A percentile compares a stretch with the other conserved stretches of the same genome.
Evolutionary conservation across 495 filamentous ascomycete genomes (phyloP).

Genomic region (Talaromyces thailandensis): DNA sequence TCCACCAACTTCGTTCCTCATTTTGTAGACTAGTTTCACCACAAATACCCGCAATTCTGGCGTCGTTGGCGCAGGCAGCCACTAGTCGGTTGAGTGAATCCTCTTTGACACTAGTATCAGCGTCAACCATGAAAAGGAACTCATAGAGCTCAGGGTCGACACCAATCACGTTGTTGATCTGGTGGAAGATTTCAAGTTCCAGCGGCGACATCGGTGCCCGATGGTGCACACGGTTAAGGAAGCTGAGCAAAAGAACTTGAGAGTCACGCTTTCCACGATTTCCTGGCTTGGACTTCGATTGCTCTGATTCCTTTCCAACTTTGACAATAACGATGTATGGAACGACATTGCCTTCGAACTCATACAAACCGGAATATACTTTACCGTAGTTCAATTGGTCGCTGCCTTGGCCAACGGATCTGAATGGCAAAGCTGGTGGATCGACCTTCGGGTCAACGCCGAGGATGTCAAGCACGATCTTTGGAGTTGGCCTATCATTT

Average conservation of each 20-base stretch:
- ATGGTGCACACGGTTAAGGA: conserved; percentile 96
- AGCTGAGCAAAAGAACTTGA: conserved; percentile 74
- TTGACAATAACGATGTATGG: conserved; percentile 95
- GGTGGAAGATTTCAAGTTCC: conserved; percentile 96
- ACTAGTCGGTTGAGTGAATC: conserved; percentile 90
- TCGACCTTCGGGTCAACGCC: conserved; percentile 96
- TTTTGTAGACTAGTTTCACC: conserved; percentile 96
- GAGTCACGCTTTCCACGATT: conserved; percentile 98
- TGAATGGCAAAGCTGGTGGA: conserved; percentile 86
- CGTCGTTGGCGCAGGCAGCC: conserved; percentile 85
- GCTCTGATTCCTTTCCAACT: conserved; percentile 93
- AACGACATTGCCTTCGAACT: conserved; percentile 94
- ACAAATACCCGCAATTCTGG: conserved; percentile 94
- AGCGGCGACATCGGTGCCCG: conserved; percentile 88
- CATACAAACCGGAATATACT: conserved; percentile 96
- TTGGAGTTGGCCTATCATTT: conserved; percentile 93
- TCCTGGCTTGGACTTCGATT: conserved; percentile 83
- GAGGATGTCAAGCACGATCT: conserved; percentile 94
- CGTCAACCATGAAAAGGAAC: conserved; percentile 95
- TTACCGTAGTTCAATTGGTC: conserved; percentile 97
- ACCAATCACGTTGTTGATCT: conserved; percentile 98
- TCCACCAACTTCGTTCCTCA: conserved; percentile 91
- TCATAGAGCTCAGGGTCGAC: conserved; percentile 97
- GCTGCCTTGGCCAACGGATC: conserved; percentile 78
- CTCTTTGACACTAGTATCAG: conserved; percentile 89